These are phyloP conservation scores for Cynara cardunculus DNA, from an alignment of 129 eudicot genomes.

Conservation along the genomic window DNA sequence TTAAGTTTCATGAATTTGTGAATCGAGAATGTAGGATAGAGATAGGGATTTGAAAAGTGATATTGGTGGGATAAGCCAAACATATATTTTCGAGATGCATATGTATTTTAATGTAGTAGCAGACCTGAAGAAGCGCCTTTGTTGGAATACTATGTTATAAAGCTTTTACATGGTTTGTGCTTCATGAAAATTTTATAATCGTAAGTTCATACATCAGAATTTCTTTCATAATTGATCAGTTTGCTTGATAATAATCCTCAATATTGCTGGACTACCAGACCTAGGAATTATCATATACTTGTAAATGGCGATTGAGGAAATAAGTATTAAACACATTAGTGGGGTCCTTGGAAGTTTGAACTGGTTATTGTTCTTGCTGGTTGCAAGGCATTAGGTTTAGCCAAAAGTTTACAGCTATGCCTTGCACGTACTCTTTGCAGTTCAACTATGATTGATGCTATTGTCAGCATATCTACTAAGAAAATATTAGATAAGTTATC, in stretches of 20 bases:
- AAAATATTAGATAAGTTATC: neutral
- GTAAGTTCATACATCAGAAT: neutral
- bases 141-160: neutral
- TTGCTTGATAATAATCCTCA: too few species aligned
- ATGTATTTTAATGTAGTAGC: neutral
- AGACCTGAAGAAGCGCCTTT: neutral
- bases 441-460: neutral
- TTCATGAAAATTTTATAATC: neutral
- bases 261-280: too few species aligned
- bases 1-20: neutral
- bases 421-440: neutral
- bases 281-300: neutral
- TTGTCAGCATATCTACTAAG: neutral
- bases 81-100: neutral
- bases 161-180: neutral
- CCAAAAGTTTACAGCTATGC: too few species aligned
- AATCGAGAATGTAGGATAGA: neutral
- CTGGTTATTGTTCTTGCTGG: too few species aligned
- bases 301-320: neutral
- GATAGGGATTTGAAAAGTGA: neutral
- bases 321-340: too few species aligned
- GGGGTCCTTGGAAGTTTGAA: too few species aligned
- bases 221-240: neutral
- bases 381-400: too few species aligned
- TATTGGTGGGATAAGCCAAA: neutral